Conservation (phyloP, 495 filamentous ascomycete species). For the Mycothermus thermophilus region DNA sequence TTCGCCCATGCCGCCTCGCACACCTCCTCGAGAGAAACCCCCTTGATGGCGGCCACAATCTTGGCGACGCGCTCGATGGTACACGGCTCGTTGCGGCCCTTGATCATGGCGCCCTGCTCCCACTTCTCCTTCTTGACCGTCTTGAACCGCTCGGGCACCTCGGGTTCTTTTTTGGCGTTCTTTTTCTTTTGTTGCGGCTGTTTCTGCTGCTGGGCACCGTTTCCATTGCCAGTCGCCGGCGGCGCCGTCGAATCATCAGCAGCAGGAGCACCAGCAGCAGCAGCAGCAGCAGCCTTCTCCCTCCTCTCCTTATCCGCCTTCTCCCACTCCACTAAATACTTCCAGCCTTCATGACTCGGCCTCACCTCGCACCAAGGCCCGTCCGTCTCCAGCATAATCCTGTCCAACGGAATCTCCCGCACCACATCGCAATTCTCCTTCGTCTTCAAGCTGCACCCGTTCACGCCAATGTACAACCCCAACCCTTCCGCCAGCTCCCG, state of each 20-base stretch:
- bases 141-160: conserved; percentile 35
- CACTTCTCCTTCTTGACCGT: conserved; percentile 86
- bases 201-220: conserved; percentile 4
- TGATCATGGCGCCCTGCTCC: conserved; percentile 67
- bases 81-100: conserved; percentile 83
- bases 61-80: conserved; percentile 72
- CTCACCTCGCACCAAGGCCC: conserved; percentile 77
- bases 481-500: conserved; percentile 52
- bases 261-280: neutral
- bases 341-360: conserved; percentile 48
- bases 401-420: conserved; percentile 52
- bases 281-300: conserved; percentile 1
- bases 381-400: conserved; percentile 84
- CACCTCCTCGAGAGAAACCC: conserved; percentile 61
- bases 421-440: conserved; percentile 77
- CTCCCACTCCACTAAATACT: conserved; percentile 31
- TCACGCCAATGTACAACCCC: conserved; percentile 73
- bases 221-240: conserved; percentile 3
- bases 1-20: conserved; percentile 80
- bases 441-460: conserved; percentile 88
- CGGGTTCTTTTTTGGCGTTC: conserved; percentile 30
- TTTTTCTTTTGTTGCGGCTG: conserved; percentile 25
- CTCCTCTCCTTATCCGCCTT: neutral
- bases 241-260: neutral
- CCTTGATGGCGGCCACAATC: conserved; percentile 76